These are phyloP conservation scores for Calonectria pteridis DNA, from an alignment of 2,329 filamentous ascomycete species.

Conservation along the genomic window DNA sequence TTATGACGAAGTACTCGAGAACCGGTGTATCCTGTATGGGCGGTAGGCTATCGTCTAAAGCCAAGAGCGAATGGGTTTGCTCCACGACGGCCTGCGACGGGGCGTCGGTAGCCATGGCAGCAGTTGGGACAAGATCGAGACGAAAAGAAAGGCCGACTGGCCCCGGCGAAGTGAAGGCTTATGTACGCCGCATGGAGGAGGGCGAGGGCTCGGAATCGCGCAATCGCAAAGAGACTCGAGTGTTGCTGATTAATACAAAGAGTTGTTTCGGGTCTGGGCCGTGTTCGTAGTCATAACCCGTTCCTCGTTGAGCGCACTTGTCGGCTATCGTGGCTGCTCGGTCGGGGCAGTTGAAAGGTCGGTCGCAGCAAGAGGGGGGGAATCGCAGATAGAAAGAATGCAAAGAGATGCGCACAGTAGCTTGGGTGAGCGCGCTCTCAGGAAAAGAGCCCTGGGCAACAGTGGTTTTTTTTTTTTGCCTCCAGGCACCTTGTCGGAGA, in stretches of 20 bases:
- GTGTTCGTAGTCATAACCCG: conserved; percentile 28
- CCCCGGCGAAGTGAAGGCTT: conserved; percentile 40
- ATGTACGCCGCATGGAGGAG: conserved; percentile 40
- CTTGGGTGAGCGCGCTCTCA: background rate
- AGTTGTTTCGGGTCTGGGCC: conserved; percentile 14
- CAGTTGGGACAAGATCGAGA: conserved; percentile 34
- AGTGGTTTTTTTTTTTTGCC: conserved; percentile 10
- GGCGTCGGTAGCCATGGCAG: conserved; percentile 33
- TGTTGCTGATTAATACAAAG: conserved; percentile 5
- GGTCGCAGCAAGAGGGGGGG: background rate
- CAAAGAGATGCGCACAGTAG: background rate
- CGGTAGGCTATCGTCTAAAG: conserved; percentile 48
- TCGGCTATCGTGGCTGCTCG: conserved; percentile 2
- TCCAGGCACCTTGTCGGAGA: conserved; percentile 16
- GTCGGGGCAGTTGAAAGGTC: background rate
- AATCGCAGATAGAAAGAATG: background rate
- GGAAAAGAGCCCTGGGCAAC: background rate
- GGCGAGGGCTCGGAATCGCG: background rate
- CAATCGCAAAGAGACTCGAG: conserved; percentile 1
- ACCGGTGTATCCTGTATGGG: conserved; percentile 52
- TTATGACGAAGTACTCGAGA: conserved; percentile 69
- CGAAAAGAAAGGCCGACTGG: conserved; percentile 40
- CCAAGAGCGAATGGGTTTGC: conserved; percentile 46
- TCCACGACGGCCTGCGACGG: conserved; percentile 35
- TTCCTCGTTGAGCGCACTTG: conserved; percentile 26